Evolutionary conservation across 768 basidiomycete genomes (phyloP), one percentile per base, ranked within the genome.

Genomic region (Termitomyces sp.): DNA sequence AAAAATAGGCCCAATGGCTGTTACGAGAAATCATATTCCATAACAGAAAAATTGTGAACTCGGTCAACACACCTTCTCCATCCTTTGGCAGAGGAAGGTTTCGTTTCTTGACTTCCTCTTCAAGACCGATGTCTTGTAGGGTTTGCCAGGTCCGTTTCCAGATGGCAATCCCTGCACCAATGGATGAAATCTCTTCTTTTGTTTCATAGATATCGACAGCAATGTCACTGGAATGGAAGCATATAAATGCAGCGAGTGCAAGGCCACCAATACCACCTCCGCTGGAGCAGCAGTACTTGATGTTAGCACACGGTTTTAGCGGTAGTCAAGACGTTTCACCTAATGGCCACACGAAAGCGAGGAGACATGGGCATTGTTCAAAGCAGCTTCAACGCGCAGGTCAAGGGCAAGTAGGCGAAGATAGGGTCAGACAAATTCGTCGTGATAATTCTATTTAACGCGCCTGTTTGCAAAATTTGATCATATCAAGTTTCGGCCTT

Each of bases 161-260:
- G 14, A 79, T 63, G 2, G 70, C 65, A n/a, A 81, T 72, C 7
- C 76, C 78, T 5, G 74, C 75, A 5, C 79, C 79, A 13, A 71
- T 63, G 9, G 72, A 72, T 9, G 73, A 72, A 30, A 80, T 71
- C 30, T 73, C 72, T 2, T 73, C 63, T 20, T 72, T 76, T 3
- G 77, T 69, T 66, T 80, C 79, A 52, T 81, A 80, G 20, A 80
- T 56, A 62, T 78, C 72, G 20, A 75, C 62, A 16, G 65, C 60
- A 40, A 75, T 61, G 56, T 68, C 58, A 5, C 56, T 58, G 10
- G 70, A 61, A 55, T 70, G 71, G 54, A 67, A 66, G 40, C 69
- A 72, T n/a, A 78, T 69, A 2, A 71, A 70, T 5, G 72, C 71
- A 0, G 75, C 78, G 20, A 79, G 73, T 3, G 71, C 62, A 5